phyloP scores from a whole-genome alignment of 495 filamentous ascomycete genomes.

The Penicillium lividum region DNA sequence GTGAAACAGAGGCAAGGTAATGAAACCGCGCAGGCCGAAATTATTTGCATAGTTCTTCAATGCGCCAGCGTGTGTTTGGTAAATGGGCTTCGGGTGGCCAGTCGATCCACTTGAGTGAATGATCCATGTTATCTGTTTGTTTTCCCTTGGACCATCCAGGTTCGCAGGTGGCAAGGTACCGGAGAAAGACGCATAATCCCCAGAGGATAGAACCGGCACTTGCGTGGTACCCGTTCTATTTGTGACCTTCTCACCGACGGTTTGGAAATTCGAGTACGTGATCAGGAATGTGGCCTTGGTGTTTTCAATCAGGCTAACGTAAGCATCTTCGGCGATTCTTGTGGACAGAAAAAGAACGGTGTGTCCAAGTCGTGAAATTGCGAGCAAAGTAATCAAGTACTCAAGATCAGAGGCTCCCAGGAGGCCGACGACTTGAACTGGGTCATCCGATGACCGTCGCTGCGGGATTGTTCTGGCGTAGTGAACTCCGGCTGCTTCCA shows the following conservation, averaged over 20 bases:
- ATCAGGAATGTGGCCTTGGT: conserved; percentile 26
- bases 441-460: conserved; percentile 28
- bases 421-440: conserved; percentile 43
- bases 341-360: conserved; percentile 50
- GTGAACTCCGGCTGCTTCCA: conserved; percentile 31
- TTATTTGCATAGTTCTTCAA: conserved; percentile 44
- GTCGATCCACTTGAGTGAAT: conserved; percentile 49
- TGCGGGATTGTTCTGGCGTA: conserved; percentile 23
- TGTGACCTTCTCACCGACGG: conserved; percentile 16
- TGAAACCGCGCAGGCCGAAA: conserved; percentile 44
- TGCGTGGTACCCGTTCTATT: conserved; percentile 12
- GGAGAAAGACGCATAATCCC: conserved; percentile 10
- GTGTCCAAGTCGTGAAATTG: conserved; percentile 46
- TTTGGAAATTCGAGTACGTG: conserved; percentile 17
- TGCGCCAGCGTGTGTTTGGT: conserved; percentile 42
- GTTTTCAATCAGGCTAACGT: conserved; percentile 36
- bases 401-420: conserved; percentile 46
- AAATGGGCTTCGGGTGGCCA: conserved; percentile 41
- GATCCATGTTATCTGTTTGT: conserved; percentile 34
- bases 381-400: conserved; percentile 44
- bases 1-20: conserved; percentile 55
- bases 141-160: conserved; percentile 25
- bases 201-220: conserved; percentile 7
- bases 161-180: conserved; percentile 12
- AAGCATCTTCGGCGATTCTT: conserved; percentile 44